A percentile compares a stretch with the other conserved stretches of the same genome.
Evolutionary conservation across 208 protist genomes (phyloP).

Genomic region (Borovskyia barvae): DNA sequence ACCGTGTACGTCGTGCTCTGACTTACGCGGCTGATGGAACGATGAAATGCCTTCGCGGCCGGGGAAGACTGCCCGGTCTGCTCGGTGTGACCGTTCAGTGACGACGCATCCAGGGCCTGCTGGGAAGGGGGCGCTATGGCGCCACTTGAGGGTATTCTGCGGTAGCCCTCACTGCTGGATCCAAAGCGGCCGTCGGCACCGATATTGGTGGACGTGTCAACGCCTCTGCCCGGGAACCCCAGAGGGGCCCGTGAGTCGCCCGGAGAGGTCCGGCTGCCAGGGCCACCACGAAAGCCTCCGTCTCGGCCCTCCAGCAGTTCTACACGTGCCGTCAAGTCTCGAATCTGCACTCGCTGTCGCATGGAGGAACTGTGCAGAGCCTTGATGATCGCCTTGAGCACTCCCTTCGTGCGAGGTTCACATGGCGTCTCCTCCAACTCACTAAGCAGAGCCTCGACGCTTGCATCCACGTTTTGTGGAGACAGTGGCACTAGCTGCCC

Average conservation of each 20-base stretch:
- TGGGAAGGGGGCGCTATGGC: too few relatives aligned
- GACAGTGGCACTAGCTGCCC: constrained; percentile 20
- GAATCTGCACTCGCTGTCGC: constrained; percentile 29
- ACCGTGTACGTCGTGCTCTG: constrained; percentile 7
- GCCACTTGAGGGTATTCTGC: too few relatives aligned
- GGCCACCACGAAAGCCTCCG: constrained; percentile 36
- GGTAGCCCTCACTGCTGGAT: too few relatives aligned
- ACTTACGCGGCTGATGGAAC: constrained; percentile 31
- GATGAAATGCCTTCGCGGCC: constrained; percentile 18
- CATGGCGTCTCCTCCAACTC: constrained; percentile 29
- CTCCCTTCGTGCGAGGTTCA: constrained; percentile 22
- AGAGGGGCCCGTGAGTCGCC: too few relatives aligned
- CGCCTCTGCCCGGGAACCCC: too few relatives aligned
- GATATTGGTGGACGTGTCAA: too few relatives aligned
- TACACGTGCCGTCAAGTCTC: constrained; percentile 40
- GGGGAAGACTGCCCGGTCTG: constrained; percentile 2
- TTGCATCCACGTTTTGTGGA: constrained; percentile 13
- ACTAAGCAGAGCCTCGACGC: constrained; percentile 21
- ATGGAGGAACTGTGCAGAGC: constrained; percentile 30
- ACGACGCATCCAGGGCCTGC: too few relatives aligned
- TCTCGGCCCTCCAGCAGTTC: constrained; percentile 48
- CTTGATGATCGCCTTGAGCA: constrained; percentile 37
- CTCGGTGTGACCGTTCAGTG: too few relatives aligned
- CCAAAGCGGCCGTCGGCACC: too few relatives aligned
- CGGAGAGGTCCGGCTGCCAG: too few relatives aligned